phyloP scores from a whole-genome alignment of 345 rosid genomes.

The Boechera retrofracta region DNA sequence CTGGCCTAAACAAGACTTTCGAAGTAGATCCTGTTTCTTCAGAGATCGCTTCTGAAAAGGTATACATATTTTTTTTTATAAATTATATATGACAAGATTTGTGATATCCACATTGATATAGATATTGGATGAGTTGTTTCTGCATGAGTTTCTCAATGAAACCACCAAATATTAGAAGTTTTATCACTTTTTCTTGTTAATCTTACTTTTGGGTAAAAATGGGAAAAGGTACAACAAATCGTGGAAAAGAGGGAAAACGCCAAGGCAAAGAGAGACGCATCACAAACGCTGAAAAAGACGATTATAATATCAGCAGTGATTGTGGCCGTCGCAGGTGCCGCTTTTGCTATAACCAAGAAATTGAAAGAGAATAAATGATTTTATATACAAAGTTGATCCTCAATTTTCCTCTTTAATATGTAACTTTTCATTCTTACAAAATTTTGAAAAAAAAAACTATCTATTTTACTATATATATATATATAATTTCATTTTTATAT shows the following conservation, averaged over 20 bases:
- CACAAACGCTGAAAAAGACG: conserved; percentile 51
- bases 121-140: not conserved
- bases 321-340: conserved; percentile 55
- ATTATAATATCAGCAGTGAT: conserved; percentile 54
- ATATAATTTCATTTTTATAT: no score
- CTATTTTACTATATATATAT: not conserved
- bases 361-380: conserved; percentile 55
- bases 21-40: conserved; percentile 57
- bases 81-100: not conserved
- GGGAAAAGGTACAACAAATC: conserved; percentile 32
- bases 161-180: not conserved
- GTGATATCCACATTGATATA: not conserved
- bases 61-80: not conserved
- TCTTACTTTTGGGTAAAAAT: not conserved
- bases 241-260: conserved; percentile 35
- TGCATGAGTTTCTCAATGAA: not conserved
- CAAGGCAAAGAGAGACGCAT: conserved; percentile 41
- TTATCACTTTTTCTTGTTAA: not conserved
- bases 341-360: conserved; percentile 56
- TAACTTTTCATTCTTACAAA: conserved; percentile 5
- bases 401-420: conserved; percentile 23
- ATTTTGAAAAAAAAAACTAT: not conserved
- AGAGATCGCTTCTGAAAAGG: conserved; percentile 46
- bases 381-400: conserved; percentile 1
- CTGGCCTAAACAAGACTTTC: conserved; percentile 46